These are phyloP conservation scores for Epichloe scottii DNA, from an alignment of 2,329 filamentous ascomycete genomes.

Conservation along the genomic window DNA sequence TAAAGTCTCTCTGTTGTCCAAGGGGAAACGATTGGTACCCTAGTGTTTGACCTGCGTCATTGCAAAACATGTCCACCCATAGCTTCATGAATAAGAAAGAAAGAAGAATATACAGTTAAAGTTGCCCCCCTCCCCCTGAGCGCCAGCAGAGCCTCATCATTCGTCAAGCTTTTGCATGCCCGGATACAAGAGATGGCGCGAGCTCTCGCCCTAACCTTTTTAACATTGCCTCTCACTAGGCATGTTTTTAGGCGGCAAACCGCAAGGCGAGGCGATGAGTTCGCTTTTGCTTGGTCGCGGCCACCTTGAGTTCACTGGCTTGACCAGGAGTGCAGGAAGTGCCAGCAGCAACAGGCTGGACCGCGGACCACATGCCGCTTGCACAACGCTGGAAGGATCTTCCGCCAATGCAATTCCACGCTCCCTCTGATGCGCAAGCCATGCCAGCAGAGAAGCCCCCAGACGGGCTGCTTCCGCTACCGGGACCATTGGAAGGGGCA, in stretches of 20 bases:
- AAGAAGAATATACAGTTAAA: neutral
- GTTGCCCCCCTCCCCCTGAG: neutral
- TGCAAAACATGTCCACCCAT: neutral
- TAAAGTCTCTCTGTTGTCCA: too few species aligned
- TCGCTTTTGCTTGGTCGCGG: conserved; percentile 4
- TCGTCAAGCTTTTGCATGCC: neutral
- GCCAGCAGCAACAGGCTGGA: conserved; percentile 30
- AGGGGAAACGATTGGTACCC: too few species aligned
- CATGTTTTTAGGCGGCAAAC: conserved; percentile 6
- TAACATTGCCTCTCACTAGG: too few species aligned
- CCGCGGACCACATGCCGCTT: conserved; percentile 35
- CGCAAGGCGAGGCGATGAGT: conserved; percentile 18
- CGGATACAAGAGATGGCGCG: too few species aligned
- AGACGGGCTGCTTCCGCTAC: conserved; percentile 14
- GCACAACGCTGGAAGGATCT: conserved; percentile 42
- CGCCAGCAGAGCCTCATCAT: neutral
- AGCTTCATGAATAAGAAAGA: neutral
- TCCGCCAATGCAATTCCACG: conserved; percentile 41
- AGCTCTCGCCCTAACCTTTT: too few species aligned
- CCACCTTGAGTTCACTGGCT: conserved; percentile 21
- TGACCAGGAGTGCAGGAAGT: conserved; percentile 30
- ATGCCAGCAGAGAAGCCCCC: conserved; percentile 27
- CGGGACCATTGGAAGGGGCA: conserved; percentile 6
- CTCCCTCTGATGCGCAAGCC: conserved; percentile 34
- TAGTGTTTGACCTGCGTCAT: neutral